A percentile compares a stretch with the other conserved stretches of the same genome.
Conservation (phyloP, 805 yeast genomes). For the Sugiyamaella mastotermitis region DNA sequence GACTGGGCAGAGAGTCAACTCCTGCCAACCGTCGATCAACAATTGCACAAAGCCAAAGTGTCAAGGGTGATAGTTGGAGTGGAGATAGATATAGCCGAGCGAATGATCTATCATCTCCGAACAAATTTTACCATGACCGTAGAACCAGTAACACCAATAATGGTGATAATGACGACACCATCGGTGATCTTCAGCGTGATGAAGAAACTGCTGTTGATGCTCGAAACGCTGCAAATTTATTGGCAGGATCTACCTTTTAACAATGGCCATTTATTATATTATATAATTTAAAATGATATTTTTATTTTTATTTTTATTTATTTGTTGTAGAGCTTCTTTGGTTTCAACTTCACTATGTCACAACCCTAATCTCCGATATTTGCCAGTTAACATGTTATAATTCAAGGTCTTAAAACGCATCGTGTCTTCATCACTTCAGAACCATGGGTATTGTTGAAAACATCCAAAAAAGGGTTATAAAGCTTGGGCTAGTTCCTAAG, state of each 20-base stretch:
- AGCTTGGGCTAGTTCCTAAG: slow-evolving; percentile 25
- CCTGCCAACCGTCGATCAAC: slow-evolving; percentile 29
- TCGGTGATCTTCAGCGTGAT: slow-evolving; percentile 22
- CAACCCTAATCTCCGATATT: neutral
- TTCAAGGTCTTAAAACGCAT: too few relatives aligned
- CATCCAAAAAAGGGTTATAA: slow-evolving; percentile 24
- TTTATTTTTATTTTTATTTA: neutral
- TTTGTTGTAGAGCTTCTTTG: too few relatives aligned
- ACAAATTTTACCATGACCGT: neutral
- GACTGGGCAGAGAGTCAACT: slow-evolving; percentile 69
- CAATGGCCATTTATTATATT: neutral
- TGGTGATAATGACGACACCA: slow-evolving; percentile 15
- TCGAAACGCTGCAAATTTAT: slow-evolving; percentile 70
- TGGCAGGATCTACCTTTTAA: slow-evolving; percentile 67
- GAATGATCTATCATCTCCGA: slow-evolving; percentile 3
- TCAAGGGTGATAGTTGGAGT: slow-evolving; percentile 53
- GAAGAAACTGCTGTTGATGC: slow-evolving; percentile 57
- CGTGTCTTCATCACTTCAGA: too few relatives aligned
- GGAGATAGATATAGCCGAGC: slow-evolving; percentile 39
- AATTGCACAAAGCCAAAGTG: slow-evolving; percentile 39
- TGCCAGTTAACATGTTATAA: too few relatives aligned
- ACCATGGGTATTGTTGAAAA: slow-evolving; percentile 33
- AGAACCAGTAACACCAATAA: neutral
- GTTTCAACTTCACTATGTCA: too few relatives aligned
- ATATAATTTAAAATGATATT: neutral